Evolutionary conservation across 192 early-diverging fungal species (phyloP).

Genomic region (Umbelopsis sp.): DNA sequence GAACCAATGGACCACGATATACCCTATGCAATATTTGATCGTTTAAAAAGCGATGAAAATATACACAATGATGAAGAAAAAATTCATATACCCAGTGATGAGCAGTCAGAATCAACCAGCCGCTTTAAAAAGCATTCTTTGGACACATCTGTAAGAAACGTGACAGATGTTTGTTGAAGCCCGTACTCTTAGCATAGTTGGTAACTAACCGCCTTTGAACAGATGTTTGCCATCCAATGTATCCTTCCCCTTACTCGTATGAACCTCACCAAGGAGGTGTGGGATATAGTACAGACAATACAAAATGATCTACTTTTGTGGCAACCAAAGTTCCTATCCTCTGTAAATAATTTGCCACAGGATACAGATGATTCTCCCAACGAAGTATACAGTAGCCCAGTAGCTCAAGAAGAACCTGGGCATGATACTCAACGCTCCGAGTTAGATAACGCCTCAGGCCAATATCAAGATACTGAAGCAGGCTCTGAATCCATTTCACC

Average conservation of each 20-base stretch:
- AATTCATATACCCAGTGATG: constrained; percentile 50
- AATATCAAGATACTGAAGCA: neutral
- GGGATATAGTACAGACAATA: constrained; percentile 45
- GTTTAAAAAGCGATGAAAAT: constrained; percentile 38
- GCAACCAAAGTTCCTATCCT: constrained; percentile 36
- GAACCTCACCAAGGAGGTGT: constrained; percentile 35
- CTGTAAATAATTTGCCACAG: neutral
- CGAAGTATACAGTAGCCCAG: neutral
- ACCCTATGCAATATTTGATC: constrained; percentile 36
- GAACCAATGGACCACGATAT: neutral
- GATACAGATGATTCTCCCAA: neutral
- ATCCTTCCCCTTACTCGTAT: constrained; percentile 42
- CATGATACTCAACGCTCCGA: neutral
- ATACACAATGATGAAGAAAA: constrained; percentile 50
- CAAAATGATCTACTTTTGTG: constrained; percentile 48
- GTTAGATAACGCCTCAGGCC: no score
- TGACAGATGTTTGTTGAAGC: no score
- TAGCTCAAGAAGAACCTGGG: neutral
- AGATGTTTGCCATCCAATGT: constrained; percentile 48
- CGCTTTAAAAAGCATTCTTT: constrained; percentile 59
- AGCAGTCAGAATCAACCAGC: constrained; percentile 57
- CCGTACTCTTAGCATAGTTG: neutral
- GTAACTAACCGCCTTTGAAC: constrained; percentile 4
- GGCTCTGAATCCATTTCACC: neutral
- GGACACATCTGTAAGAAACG: constrained; percentile 58